Evolutionary conservation across 176 grass and related monocot species (phyloP), one percentile per base, ranked within the genome.

Genomic region (Aegilops sharonensis): DNA sequence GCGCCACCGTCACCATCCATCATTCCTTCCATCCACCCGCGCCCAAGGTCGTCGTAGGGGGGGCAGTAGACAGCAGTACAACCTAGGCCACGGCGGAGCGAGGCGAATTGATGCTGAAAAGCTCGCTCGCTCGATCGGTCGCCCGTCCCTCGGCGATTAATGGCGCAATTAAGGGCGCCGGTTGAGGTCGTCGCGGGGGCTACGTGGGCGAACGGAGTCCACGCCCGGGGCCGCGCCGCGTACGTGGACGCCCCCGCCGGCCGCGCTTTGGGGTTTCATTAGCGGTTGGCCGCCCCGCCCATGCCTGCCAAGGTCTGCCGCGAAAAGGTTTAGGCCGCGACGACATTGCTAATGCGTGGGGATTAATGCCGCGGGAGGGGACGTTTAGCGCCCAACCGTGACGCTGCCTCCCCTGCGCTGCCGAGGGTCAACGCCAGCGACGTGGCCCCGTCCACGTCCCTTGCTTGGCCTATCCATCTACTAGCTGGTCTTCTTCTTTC

Each of bases 131-230:
- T 15, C 47, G 50, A 18, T 54, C 50, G 50, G 2, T 54, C 50
- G 50, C 15, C 50, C 15, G 15, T 54, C 50, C 5, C 50, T 54
- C 50, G 31, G n/a, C 11, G 74, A 59, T 78, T 39, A 56, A 54
- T 66, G 43, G 43, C 67, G 72, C 73, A 66, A 84, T 87, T 84
- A 91, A 91, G 77, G 77, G 62, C 11, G 85, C 85, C 36, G 37
- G 81, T 88, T 81, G 85, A 77, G 74, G 74, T 77, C 74, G 75
- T 60, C 78, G 68, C 32, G 32, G 20, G 60, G 50, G 3, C 68
- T 47, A 88, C 81, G 89, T 88, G 89, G 85, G 54, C 85, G 69
- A 88, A 88, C 62, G 17, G 37, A 20, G 85, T 78, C 89, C 89
- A 80, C 69, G 85, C 23, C 18, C 82, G 35, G 57, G 29, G 31